Conservation (phyloP, 345 rosid species). For the Moringa oleifera region DNA sequence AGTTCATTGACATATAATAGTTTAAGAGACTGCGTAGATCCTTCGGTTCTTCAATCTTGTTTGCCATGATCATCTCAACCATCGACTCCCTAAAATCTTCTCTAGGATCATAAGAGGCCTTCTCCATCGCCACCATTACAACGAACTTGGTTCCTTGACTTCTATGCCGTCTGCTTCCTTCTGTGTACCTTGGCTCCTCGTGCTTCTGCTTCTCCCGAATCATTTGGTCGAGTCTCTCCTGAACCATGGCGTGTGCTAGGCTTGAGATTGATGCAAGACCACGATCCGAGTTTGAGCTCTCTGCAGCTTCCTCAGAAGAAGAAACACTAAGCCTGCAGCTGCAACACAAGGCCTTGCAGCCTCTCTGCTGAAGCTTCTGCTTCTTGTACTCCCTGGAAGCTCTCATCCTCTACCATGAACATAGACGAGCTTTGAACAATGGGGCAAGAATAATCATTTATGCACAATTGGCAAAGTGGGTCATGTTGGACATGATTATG, state of each 20-base stretch:
- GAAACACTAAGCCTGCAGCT: constrained; percentile 69
- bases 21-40: constrained; percentile 78
- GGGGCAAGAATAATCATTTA: constrained; percentile 27
- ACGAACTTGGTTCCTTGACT: constrained; percentile 45
- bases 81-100: constrained; percentile 79
- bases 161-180: constrained; percentile 26
- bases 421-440: constrained; percentile 12
- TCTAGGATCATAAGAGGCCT: constrained; percentile 64
- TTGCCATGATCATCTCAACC: constrained; percentile 69
- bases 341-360: constrained; percentile 66
- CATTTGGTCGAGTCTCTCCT: constrained; percentile 79
- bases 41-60: constrained; percentile 49
- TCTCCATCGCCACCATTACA: constrained; percentile 88
- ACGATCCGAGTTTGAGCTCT: constrained; percentile 35
- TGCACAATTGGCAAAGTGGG: constrained; percentile 35
- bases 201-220: constrained; percentile 51
- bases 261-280: constrained; percentile 55
- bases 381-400: constrained; percentile 29
- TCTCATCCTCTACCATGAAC: constrained; percentile 20
- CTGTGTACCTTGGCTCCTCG: constrained; percentile 25
- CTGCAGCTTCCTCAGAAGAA: constrained; percentile 51
- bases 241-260: constrained; percentile 84
- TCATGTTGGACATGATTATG: constrained; percentile 45
- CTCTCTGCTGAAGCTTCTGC: constrained; percentile 40
- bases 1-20: constrained; percentile 76